These are phyloP conservation scores for Boehmeria nivea DNA, from an alignment of 306 rosid species.

Conservation along the genomic window DNA sequence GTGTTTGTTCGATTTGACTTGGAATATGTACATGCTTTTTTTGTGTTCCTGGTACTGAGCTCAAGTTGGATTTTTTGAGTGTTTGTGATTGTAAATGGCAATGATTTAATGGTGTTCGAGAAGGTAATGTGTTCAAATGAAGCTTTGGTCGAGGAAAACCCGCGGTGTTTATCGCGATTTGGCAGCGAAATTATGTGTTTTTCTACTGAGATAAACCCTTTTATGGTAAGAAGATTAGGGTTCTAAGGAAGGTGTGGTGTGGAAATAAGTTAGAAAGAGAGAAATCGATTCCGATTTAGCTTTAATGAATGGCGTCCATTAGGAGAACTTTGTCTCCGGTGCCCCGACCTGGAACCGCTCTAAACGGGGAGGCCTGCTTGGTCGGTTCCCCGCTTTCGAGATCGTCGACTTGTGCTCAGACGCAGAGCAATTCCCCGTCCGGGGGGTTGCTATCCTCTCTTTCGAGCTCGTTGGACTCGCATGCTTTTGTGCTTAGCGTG, in stretches of 20 bases:
- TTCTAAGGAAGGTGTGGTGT: conserved; percentile 1
- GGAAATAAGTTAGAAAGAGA: conserved; percentile 10
- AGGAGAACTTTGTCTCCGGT: conserved; percentile 79
- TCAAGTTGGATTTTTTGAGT: too few species aligned
- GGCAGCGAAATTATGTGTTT: conserved; percentile 10
- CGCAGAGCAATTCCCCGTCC: conserved; percentile 39
- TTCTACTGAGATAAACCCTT: conserved; percentile 12
- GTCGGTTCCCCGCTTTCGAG: conserved; percentile 77
- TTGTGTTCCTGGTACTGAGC: too few species aligned
- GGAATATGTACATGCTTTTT: too few species aligned
- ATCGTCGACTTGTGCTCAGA: conserved; percentile 54
- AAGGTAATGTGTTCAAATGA: too few species aligned
- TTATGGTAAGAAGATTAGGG: neutral
- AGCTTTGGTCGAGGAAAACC: too few species aligned
- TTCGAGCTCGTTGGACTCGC: conserved; percentile 34
- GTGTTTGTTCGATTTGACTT: too few species aligned
- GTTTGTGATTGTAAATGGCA: too few species aligned
- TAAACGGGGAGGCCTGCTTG: conserved; percentile 52
- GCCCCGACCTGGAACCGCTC: conserved; percentile 49
- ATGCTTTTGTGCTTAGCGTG: conserved; percentile 39
- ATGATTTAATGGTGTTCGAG: too few species aligned
- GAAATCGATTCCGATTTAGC: conserved; percentile 11
- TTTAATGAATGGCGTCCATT: conserved; percentile 59
- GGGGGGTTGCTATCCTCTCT: conserved; percentile 44
- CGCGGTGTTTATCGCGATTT: too few species aligned